phyloP scores from a whole-genome alignment of 768 basidiomycete species.

The Leccinum truebloodii region DNA sequence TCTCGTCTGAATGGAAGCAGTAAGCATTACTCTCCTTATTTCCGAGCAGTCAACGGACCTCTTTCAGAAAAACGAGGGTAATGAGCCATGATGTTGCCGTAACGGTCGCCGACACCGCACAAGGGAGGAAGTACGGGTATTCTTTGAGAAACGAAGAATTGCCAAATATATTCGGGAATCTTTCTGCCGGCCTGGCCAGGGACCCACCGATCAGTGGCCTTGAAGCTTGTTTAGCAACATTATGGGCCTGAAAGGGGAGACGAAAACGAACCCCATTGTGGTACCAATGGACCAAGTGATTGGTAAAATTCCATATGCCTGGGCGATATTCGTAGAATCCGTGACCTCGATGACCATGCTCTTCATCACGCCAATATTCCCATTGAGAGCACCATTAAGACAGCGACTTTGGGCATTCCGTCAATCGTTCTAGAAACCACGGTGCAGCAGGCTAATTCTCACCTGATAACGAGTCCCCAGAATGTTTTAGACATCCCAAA shows the following conservation, averaged over 20 bases:
- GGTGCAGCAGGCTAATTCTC: not conserved
- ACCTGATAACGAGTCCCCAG: conserved; percentile 46
- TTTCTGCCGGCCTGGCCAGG: conserved; percentile 63
- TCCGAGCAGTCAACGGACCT: conserved; percentile 35
- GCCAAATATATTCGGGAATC: conserved; percentile 64
- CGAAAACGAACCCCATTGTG: conserved; percentile 41
- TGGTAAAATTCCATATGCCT: conserved; percentile 62
- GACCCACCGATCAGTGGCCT: conserved; percentile 72
- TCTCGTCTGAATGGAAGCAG: conserved; percentile 12
- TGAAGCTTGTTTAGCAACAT: conserved; percentile 5
- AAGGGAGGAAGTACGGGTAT: conserved; percentile 76
- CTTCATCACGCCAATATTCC: conserved; percentile 55
- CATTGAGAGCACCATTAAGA: conserved; percentile 51
- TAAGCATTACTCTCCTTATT: not conserved
- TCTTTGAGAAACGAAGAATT: conserved; percentile 53
- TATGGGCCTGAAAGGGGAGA: not conserved
- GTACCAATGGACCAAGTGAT: conserved; percentile 44
- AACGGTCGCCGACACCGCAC: conserved; percentile 60
- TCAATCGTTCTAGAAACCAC: not conserved
- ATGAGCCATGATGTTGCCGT: conserved; percentile 51
- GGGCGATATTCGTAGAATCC: conserved; percentile 31
- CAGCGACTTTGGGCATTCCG: conserved; percentile 36
- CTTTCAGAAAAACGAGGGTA: conserved; percentile 53
- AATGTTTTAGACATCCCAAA: conserved; percentile 51
- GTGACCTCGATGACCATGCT: conserved; percentile 48